Conservation (phyloP, 495 filamentous ascomycete genomes). For the Annulohypoxylon moriforme region DNA sequence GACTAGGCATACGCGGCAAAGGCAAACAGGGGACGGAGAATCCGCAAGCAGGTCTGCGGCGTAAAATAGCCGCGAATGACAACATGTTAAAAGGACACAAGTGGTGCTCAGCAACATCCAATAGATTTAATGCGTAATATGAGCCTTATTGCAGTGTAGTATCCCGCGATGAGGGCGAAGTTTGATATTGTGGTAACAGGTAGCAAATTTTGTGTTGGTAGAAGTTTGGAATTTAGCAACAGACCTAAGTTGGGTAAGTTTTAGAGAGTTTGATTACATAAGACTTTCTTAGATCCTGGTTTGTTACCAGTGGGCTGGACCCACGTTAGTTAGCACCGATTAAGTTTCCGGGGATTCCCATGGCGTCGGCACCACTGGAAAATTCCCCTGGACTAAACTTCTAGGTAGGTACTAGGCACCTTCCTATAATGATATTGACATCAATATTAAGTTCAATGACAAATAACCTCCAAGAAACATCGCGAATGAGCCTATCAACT, state of each 20-base stretch:
- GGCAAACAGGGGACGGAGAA: not conserved
- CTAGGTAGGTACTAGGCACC: not conserved
- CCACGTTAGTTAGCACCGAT: slow-evolving; percentile 9
- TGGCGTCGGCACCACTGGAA: not conserved
- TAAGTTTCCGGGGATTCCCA: slow-evolving; percentile 3
- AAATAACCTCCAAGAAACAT: not conserved
- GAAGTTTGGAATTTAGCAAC: not conserved
- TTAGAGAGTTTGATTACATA: slow-evolving; percentile 2
- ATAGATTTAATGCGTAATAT: not conserved
- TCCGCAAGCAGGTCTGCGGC: slow-evolving; percentile 2
- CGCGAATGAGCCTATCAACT: not conserved
- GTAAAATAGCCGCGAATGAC: not conserved
- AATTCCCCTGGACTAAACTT: not conserved
- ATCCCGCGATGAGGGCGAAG: not conserved
- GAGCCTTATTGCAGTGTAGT: not conserved
- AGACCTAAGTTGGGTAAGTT: not conserved
- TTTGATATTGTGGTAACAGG: not conserved
- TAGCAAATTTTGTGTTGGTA: not conserved
- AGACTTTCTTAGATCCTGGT: not conserved
- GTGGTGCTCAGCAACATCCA: not conserved
- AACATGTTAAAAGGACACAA: not conserved
- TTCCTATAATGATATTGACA: not conserved
- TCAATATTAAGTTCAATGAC: not conserved
- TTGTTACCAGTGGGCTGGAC: slow-evolving; percentile 21
- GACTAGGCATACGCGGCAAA: slow-evolving; percentile 1